Base-by-base conservation (phyloP, 805 yeast species). In the Yamadazyma sp. region DNA sequence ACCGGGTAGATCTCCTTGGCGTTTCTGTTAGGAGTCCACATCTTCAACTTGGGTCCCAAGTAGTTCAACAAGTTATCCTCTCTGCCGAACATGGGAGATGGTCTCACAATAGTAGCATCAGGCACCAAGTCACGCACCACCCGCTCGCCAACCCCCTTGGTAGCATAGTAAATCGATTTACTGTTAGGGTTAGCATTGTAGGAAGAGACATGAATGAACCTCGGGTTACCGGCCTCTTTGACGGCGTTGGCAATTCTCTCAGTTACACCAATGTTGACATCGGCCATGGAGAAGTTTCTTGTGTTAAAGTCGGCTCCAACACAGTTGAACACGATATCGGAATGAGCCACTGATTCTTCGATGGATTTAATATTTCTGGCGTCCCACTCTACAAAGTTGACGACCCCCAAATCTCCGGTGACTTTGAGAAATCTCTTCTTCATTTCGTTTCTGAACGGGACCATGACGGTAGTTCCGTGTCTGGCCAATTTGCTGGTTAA, bases 391-490 rank as follows among this genome's bases (percentile, higher is more conserved):
- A 84, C 78, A 59, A 80, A 82, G 64, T 83, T 84, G 20, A 87
- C 88, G 29, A 87, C 95, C 21, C 95, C 95, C 48, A 86, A 75
- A 60, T 87, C 95, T 31, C 95, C 95, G 32, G 81, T 73, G 38
- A 84, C 85, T 65, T 85, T 87, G 50, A 87, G 70, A 55, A 83
- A 85, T 53, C 95, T 75, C 62, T 74, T 81, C 55, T 80, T 77
- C 71, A 80, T 71, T 53, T 82, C 90, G 56, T 87, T 90, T 55
- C 95, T 74, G 68, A 57, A 86, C n/a, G 95, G 95, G 15, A 78
- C 81, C 35, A 84, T 77, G 6, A 83, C 78, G 38, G 73, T 62
- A 19, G 95, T 87, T 46, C 95, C 95, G 56, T 86, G 88, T 54
- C 82, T 73, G 45, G 91, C 95, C 50, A 87, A 69, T 54, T 81